Evolutionary conservation across 352 stramenopile species (phyloP).

Genomic region (Globisporangium paroecandrum): DNA sequence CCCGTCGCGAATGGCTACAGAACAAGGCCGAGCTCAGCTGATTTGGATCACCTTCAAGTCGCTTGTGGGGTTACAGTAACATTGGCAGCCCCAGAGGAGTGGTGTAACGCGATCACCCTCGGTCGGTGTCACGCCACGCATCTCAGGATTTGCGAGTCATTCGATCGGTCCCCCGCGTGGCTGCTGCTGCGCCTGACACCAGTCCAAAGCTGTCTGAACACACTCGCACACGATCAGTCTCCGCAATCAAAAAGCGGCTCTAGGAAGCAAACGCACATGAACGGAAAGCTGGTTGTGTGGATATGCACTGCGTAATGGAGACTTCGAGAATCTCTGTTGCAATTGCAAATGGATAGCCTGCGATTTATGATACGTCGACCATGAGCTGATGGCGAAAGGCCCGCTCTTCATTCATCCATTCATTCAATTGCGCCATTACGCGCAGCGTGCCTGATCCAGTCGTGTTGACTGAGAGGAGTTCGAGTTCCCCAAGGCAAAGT

Average conservation of each 20-base stretch:
- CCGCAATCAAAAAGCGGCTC: not conserved
- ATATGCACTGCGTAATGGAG: not conserved
- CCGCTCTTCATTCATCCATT: too few relatives aligned
- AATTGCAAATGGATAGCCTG: not conserved
- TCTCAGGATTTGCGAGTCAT: not conserved
- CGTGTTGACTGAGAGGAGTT: constrained; percentile 1
- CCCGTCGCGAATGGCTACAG: not conserved
- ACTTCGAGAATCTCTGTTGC: not conserved
- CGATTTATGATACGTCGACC: not conserved
- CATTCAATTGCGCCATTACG: not conserved
- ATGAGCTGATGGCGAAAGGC: not conserved
- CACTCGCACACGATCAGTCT: not conserved
- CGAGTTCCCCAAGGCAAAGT: not conserved
- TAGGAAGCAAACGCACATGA: too few relatives aligned
- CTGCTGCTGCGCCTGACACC: not conserved
- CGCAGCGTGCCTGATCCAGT: not conserved
- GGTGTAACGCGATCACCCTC: not conserved
- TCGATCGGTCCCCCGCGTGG: too few relatives aligned
- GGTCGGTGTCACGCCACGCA: not conserved
- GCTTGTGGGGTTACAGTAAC: not conserved
- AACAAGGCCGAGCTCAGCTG: not conserved
- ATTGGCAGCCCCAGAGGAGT: not conserved
- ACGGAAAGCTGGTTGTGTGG: too few relatives aligned
- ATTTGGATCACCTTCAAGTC: not conserved
- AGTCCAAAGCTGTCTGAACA: not conserved